Evolutionary conservation across 2,329 filamentous ascomycete genomes (phyloP), one percentile per base, ranked within the genome.

Genomic region (Fusarium succisae): DNA sequence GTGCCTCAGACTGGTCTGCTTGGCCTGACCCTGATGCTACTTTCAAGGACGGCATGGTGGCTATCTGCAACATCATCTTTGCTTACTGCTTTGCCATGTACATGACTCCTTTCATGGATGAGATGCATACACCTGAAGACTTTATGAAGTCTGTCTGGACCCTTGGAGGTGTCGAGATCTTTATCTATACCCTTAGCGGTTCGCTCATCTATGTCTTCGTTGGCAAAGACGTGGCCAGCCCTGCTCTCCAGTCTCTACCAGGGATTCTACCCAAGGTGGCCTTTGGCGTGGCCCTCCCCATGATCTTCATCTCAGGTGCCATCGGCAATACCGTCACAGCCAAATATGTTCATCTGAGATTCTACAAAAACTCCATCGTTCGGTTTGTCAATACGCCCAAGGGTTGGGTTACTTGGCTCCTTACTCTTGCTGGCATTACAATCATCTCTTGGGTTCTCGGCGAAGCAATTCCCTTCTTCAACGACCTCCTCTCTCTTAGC

Each of bases 381-480:
- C 66, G 70, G 13, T 79, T 72, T 8, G 63, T 77, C 48, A 78
- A 79, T 20, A 73, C 77, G 2, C 56, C 61, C 2, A 75, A 74
- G 20, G 77, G 83, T 10, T 85, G 83, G 83, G 65, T 80, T 37
- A 82, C 82, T 6, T 93, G 92, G 92, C 78, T 90, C 4, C 83
- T 73, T 4, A 87, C 94, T 15, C 87, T 90, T 30, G 80, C 86
- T 1, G 73, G 79, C 39, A 80, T 91, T 28, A 94, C 91, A 83
- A 50, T 73, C 11, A 50, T 77, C 14, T 50, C 75, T 1, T 77
- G 73, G 61, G 59, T 91, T 15, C 60, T 92, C 11, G 90, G 90
- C 86, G 89, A 92, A 74, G 89, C 91, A 1, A 91, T 94, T 50
- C 93, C 93, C 2, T 90, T 91, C 78, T 95, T 94, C 82, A 89